Evolutionary conservation across 257 asterid species (phyloP).

Genomic region (Voacanga thouarsii): DNA sequence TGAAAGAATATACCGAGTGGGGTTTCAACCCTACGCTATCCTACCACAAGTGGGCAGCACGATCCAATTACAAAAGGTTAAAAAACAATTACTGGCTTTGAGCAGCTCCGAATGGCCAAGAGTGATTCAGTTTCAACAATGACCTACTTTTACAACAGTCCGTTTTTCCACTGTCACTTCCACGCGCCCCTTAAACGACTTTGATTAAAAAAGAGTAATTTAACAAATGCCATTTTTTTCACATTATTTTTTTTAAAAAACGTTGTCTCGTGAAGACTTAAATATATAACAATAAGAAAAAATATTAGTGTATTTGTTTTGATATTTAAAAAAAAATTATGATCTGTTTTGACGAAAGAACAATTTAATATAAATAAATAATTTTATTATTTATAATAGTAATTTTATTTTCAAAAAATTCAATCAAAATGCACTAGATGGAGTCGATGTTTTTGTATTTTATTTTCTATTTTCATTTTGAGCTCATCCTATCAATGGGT

Average conservation of each 20-base stretch:
- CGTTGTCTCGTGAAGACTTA: too few species aligned
- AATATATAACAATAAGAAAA: too few species aligned
- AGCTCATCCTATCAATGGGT: slow-evolving; percentile 8
- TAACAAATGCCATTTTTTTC: too few species aligned
- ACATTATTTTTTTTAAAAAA: too few species aligned
- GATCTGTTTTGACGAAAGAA: too few species aligned
- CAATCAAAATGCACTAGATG: too few species aligned
- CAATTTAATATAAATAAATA: too few species aligned
- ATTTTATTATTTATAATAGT: too few species aligned
- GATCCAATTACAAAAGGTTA: neutral
- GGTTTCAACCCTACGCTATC: slow-evolving; percentile 10
- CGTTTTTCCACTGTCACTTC: slow-evolving; percentile 7
- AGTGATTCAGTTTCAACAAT: slow-evolving; percentile 1
- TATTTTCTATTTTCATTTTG: neutral
- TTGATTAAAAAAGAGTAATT: neutral
- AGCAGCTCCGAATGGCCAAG: neutral
- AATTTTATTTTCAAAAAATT: too few species aligned
- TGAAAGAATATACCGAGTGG: neutral
- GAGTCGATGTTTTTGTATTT: neutral
- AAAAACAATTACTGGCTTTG: neutral
- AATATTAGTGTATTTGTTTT: too few species aligned
- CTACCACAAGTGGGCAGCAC: neutral
- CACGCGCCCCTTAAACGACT: neutral
- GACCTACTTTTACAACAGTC: slow-evolving; percentile 13
- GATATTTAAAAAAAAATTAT: too few species aligned